A percentile compares a stretch with the other conserved stretches of the same genome.
These are phyloP conservation scores for Lithocarpus polystachyus DNA, from an alignment of 306 rosid genomes.

Conservation along the genomic window DNA sequence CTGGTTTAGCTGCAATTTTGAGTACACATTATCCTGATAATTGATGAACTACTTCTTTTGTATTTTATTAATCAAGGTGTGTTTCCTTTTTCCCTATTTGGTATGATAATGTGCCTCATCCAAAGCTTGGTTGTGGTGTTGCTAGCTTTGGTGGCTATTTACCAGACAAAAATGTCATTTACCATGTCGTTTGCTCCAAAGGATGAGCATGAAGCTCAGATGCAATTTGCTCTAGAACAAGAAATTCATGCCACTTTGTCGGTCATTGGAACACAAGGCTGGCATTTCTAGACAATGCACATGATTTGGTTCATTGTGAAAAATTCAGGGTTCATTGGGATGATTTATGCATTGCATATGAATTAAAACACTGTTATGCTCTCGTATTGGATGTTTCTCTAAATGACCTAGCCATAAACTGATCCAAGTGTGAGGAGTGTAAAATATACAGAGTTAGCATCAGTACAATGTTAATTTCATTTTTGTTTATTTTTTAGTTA, in stretches of 20 bases:
- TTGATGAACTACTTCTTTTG: not conserved
- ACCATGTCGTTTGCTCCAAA: too few relatives aligned
- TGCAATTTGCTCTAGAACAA: too few relatives aligned
- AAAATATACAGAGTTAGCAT: conserved; percentile 12
- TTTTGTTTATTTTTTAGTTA: too few relatives aligned
- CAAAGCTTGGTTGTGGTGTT: conserved; percentile 94
- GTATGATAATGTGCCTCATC: conserved; percentile 83
- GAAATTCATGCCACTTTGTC: conserved; percentile 22
- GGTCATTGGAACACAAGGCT: conserved; percentile 89
- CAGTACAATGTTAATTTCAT: too few relatives aligned
- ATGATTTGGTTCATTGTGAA: conserved; percentile 92
- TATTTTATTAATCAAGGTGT: not conserved
- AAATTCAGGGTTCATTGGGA: conserved; percentile 98
- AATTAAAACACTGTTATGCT: conserved; percentile 48
- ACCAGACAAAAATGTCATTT: conserved; percentile 21
- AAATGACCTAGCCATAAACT: conserved; percentile 40
- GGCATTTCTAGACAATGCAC: conserved; percentile 63
- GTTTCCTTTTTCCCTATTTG: conserved; percentile 48
- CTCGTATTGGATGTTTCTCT: conserved; percentile 60
- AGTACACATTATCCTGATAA: too few relatives aligned
- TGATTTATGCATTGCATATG: conserved; percentile 16
- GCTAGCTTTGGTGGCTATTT: conserved; percentile 97
- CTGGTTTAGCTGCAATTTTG: too few relatives aligned
- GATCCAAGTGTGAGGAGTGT: conserved; percentile 76
- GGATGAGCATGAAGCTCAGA: too few relatives aligned